Base-by-base conservation (phyloP, 2,329 filamentous ascomycete genomes). In the Ophiobolus disseminans region DNA sequence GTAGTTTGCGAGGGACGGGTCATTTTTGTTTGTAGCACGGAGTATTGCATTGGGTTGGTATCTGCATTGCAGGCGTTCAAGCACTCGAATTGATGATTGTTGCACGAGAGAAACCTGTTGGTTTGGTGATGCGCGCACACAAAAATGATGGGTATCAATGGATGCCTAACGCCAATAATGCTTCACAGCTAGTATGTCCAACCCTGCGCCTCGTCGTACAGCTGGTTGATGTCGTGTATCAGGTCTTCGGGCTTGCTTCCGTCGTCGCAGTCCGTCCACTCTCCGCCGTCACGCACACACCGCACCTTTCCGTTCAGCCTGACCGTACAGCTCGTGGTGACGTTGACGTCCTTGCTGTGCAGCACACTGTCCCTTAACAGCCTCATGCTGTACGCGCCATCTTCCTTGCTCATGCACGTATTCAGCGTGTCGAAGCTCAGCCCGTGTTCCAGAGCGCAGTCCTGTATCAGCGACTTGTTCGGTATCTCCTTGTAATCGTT, bases 391-490 rank as follows among this genome's bases (percentile, higher is more conserved):
- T 86, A 82, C 1, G 84, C 86, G 22, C 90, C 90, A 59, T 91
- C 85, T 50, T 96, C 87, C 53, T 83, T 80, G 31, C 87, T 87
- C 34, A 90, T 87, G 71, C 94, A 99, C 16, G 87, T 80, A 72
- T 97, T 95, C 45, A 99, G 75, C 56, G 83, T 80, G 20, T 86
- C 81, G 69, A 97, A 91, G 65, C 94, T 87, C 39, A 97, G 86
- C 21, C 90, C 91, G 67, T 96, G 90, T 75, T 97, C 91, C 40
- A 96, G 79, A 3, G 94, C 91, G 71, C 94, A 99, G 68, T 91
- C 86, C 69, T 95, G 83, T 31, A 97, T 82, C 14, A 97, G 81
- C n/a, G 81, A 80, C 40, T 87, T 83, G 25, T 89, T 80, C 2
- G 94, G 93, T 25, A 99, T 96, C 6, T 86, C 74, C 17, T 79